Base-by-base conservation (phyloP, 2,329 filamentous ascomycete species). In the Phyllosticta citrichinensis region DNA sequence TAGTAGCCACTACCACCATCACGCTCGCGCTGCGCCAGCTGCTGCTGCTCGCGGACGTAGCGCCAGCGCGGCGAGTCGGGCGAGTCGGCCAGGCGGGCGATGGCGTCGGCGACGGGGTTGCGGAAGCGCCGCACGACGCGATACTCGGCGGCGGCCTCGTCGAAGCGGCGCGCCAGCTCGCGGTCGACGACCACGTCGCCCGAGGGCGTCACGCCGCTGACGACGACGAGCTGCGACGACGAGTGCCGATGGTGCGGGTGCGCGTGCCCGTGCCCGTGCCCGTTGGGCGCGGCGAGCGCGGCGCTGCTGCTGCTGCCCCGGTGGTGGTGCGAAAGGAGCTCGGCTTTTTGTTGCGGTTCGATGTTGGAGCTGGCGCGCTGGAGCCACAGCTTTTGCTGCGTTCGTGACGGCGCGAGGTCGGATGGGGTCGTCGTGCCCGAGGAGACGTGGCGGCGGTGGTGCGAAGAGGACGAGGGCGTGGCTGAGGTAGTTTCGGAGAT, bases 331-430 rank as follows among this genome's bases (percentile, higher is more conserved):
- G 33, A 3, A 10, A 74, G 65, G 65, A 75, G 69, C 62, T 85
- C 72, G 82, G 47, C 30, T 22, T 61, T 61, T 30, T 81, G 76
- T 30, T 81, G 76, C 0, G 84, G 84, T 66, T 90, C 87, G 55
- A 90, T 86, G 65, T 82, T 83, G 3, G 87, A 89, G 68, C 86
- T 88, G 30, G 86, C 87, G 47, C 87, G 82, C 68, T 90, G 87
- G 1, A 91, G 79, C 73, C 89, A 87, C 14, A 91, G 77, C 68
- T 91, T 91, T 70, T 90, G 87, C 72, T 90, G 87, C 1, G 86
- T 89, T 14, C 87, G 81, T 59, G 85, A 88, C 67, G 77, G 64
- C 65, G 73, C 64, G 35, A 75, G 64, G 75, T 72, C 66, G n/a
- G 69, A 73, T 67, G 74, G 67, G 64, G 77, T 67, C 69, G 71